Percentiles rank a stretch among this genome's conserved stretches.
Evolutionary conservation across 2,329 filamentous ascomycete species (phyloP).

Genomic region (Emergomyces orientalis): DNA sequence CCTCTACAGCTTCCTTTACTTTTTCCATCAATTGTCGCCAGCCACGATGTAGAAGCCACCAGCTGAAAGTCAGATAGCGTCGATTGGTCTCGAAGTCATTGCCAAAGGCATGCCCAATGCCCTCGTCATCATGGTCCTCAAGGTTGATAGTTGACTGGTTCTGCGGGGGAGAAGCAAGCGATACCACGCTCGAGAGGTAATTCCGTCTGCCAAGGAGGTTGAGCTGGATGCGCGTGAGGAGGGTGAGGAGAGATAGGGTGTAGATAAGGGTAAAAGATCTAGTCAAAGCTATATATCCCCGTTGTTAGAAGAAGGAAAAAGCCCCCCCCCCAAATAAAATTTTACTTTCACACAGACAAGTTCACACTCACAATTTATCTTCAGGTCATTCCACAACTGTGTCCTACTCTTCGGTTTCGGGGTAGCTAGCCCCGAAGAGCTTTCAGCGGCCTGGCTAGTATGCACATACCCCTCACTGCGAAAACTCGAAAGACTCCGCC

Average conservation of each 20-base stretch:
- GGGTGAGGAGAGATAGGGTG: slow-evolving; percentile 75
- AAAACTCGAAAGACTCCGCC: slow-evolving; percentile 63
- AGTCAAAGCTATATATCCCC: slow-evolving; percentile 59
- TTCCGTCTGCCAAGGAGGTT: slow-evolving; percentile 92
- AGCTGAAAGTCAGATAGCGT: slow-evolving; percentile 90
- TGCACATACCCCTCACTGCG: slow-evolving; percentile 77
- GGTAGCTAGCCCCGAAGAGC: slow-evolving; percentile 42
- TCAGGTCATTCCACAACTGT: slow-evolving; percentile 94
- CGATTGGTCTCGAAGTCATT: slow-evolving; percentile 95
- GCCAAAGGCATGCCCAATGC: slow-evolving; percentile 66
- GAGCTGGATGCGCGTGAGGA: slow-evolving; percentile 89
- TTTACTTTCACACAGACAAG: not conserved
- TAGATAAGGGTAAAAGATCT: slow-evolving; percentile 87
- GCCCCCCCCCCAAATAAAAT: not conserved
- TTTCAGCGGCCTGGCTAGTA: slow-evolving; percentile 62
- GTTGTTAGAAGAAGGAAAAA: slow-evolving; percentile 3
- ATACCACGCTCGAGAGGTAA: slow-evolving; percentile 91
- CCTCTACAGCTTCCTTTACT: slow-evolving; percentile 75
- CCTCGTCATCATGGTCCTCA: slow-evolving; percentile 88
- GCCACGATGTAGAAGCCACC: slow-evolving; percentile 91
- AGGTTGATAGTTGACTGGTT: slow-evolving; percentile 70
- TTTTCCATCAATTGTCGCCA: slow-evolving; percentile 74
- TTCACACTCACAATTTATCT: slow-evolving; percentile 68
- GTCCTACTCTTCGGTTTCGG: slow-evolving; percentile 64
- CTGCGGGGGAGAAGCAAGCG: slow-evolving; percentile 66